phyloP scores from a whole-genome alignment of 257 asterid genomes.

The Paraleonurus japonicus region DNA sequence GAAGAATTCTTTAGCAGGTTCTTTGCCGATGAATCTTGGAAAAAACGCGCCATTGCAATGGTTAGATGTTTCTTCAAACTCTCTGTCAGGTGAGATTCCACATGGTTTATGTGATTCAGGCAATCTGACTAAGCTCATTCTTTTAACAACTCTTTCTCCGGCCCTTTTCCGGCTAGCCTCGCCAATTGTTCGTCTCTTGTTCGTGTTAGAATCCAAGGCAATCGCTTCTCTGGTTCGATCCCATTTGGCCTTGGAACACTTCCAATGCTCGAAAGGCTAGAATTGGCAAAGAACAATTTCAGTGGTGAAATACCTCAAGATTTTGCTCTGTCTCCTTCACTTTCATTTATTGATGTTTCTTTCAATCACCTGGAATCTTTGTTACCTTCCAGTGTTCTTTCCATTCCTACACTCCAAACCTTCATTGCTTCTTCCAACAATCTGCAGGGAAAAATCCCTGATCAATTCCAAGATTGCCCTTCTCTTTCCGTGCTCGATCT shows the following conservation, averaged over 20 bases:
- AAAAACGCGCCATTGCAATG: conserved; percentile 50
- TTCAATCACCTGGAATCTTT: conserved; percentile 47
- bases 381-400: conserved; percentile 52
- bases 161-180: conserved; percentile 56
- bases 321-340: conserved; percentile 52
- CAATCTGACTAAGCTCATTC: conserved; percentile 71
- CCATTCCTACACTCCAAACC: conserved; percentile 56
- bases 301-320: conserved; percentile 69
- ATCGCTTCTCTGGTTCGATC: conserved; percentile 57
- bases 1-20: conserved; percentile 56
- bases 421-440: conserved; percentile 58
- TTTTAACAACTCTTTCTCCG: conserved; percentile 71
- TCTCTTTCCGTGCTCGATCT: conserved; percentile 62
- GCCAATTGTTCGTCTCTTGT: conserved; percentile 62
- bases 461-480: conserved; percentile 63
- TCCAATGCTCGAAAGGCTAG: conserved; percentile 60
- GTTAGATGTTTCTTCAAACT: conserved; percentile 78
- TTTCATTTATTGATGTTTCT: conserved; percentile 65
- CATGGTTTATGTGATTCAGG: conserved; percentile 51
- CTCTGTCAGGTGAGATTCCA: conserved; percentile 63
- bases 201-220: conserved; percentile 66
- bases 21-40: conserved; percentile 63
- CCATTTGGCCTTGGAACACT: conserved; percentile 70
- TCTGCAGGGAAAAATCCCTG: conserved; percentile 56
- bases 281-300: conserved; percentile 55